These are phyloP conservation scores for Talaromyces thailandensis DNA, from an alignment of 495 filamentous ascomycete genomes.

Conservation along the genomic window DNA sequence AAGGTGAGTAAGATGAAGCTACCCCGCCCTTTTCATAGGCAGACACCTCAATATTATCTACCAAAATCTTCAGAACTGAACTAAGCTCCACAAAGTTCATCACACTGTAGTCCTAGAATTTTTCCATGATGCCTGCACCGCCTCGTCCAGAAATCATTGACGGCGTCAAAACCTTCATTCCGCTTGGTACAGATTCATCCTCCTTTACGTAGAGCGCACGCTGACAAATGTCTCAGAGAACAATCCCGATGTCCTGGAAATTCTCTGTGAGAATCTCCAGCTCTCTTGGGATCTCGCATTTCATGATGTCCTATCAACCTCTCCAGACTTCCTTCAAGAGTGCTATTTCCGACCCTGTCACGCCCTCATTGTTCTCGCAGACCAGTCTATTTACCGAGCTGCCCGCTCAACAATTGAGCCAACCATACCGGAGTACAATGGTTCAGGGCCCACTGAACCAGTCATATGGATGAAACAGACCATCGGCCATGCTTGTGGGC, in stretches of 20 bases:
- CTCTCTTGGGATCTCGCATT: constrained; percentile 42
- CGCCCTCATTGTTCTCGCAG: constrained; percentile 49
- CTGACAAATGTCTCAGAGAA: constrained; percentile 37
- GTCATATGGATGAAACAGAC: constrained; percentile 59
- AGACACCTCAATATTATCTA: neutral
- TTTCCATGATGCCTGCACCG: constrained; percentile 20
- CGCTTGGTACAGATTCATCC: constrained; percentile 20
- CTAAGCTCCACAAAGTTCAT: neutral
- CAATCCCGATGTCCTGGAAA: constrained; percentile 50
- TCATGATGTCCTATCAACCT: constrained; percentile 48
- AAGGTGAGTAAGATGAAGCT: neutral
- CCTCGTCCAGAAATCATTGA: constrained; percentile 24
- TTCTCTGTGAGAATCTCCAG: constrained; percentile 44
- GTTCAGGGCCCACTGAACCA: constrained; percentile 41
- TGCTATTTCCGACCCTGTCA: constrained; percentile 48
- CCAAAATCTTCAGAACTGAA: neutral
- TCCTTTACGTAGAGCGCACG: neutral
- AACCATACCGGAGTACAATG: constrained; percentile 34
- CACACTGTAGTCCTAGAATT: neutral
- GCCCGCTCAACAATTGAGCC: constrained; percentile 22
- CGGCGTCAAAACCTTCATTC: constrained; percentile 28
- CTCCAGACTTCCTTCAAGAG: constrained; percentile 45
- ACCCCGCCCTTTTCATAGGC: neutral
- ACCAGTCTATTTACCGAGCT: constrained; percentile 33
- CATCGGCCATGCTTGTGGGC: constrained; percentile 55